phyloP scores from a whole-genome alignment of 192 early-diverging fungal genomes.

The Dimargaris verticillata region DNA sequence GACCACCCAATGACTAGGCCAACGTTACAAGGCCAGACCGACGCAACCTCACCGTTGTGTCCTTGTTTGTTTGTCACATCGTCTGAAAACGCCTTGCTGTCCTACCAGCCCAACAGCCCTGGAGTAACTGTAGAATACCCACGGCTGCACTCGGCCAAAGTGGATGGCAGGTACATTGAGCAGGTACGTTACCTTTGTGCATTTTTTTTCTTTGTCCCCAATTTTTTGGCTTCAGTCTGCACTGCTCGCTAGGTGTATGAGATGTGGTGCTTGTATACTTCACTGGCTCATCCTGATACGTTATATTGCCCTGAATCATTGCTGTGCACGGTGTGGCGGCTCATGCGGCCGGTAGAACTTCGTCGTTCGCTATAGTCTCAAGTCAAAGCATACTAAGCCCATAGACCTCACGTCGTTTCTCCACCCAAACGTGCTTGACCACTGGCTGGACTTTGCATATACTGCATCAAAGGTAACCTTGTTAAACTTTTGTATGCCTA shows the following conservation, averaged over 20 bases:
- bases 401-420: conserved; percentile 32
- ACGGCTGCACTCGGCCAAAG: background rate
- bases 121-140: background rate
- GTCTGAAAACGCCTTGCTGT: background rate
- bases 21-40: background rate
- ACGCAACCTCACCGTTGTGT: background rate
- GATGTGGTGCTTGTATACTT: background rate
- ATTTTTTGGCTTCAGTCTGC: background rate
- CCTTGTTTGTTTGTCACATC: background rate
- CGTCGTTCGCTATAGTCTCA: background rate
- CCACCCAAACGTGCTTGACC: conserved; percentile 14
- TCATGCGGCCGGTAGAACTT: background rate
- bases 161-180: background rate
- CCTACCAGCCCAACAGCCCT: background rate
- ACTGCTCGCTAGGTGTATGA: background rate
- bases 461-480: conserved; percentile 27
- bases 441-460: conserved; percentile 36
- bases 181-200: background rate
- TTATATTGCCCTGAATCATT: background rate
- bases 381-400: conserved; percentile 21
- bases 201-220: background rate
- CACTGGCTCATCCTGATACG: background rate
- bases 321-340: background rate
- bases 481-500: background rate
- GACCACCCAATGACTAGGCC: background rate